Base-by-base conservation (phyloP, 2,329 filamentous ascomycete genomes). In the Claviceps fusiformis region DNA sequence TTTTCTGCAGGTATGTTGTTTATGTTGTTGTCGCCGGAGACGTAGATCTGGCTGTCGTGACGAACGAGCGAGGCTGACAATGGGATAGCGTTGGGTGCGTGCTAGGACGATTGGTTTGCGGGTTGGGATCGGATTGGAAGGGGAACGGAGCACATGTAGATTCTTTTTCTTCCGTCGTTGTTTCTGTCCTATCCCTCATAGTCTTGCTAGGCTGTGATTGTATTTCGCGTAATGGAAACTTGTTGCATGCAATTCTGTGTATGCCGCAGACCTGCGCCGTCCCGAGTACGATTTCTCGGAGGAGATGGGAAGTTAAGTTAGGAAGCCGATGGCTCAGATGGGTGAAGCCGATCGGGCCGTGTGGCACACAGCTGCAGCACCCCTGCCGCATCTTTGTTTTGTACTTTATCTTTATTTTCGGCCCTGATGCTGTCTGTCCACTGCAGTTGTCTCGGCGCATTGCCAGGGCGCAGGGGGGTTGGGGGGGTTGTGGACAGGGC, bases 1-100 rank as follows among this genome's bases (percentile, higher is more conserved):
- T 89, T 83, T 69, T 76, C 84, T 62, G 89, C 88, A 60, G 85
- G 87, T 83, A 67, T 44, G 55, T 55, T 31, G 8, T 13, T 6
- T 8, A 76, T 33, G 31, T 5, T 31, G 4, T 6, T 47, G 45
- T 5, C 5, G 3, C 17, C 44, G 29, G 15, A 27, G 11, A 39
- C n/a, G 24, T 27, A 7, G 11, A 24, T 24, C 24, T 24, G 24
- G 15, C 11, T 11, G 17, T 7, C 35, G 19, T 48, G n/a, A 29
- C 11, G 9, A 37, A 27, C 31, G 27, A 46, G n/a, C 9, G 27
- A 53, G 50, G 27, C 46, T 52, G 43, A 52, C 31, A 24, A 31
- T 35, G 0, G 43, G 24, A 55, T 35, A 59, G 61, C 56, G 44
- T 41, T 59, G 11, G 55, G 50, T 15, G 46, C 37, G 2, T 49